Conservation (phyloP, 768 basidiomycete genomes). For the Boletus sp. region DNA sequence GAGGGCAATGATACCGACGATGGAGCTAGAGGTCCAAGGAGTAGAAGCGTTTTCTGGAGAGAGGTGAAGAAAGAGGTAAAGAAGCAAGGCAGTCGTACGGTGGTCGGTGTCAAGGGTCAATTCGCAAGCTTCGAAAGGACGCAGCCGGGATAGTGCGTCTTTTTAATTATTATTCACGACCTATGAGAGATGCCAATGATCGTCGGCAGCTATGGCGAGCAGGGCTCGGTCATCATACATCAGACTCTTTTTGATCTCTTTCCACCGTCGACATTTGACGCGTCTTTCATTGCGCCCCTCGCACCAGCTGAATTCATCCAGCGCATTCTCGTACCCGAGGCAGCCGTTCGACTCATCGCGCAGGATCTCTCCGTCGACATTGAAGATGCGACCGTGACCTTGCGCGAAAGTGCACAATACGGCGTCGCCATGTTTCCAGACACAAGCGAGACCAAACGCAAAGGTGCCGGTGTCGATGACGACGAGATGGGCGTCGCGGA, state of each 20-base stretch:
- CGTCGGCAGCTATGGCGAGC: slow-evolving; percentile 72
- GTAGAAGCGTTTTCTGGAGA: slow-evolving; percentile 61
- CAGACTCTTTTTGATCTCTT: slow-evolving; percentile 75
- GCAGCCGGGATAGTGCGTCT: slow-evolving; percentile 85
- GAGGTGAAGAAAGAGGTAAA: slow-evolving; percentile 62
- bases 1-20: slow-evolving; percentile 11
- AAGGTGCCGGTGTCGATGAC: slow-evolving; percentile 37
- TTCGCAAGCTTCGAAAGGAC: slow-evolving; percentile 77
- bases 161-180: background rate
- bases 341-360: slow-evolving; percentile 76
- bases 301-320: slow-evolving; percentile 74
- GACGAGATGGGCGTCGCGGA: slow-evolving; percentile 35
- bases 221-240: slow-evolving; percentile 77
- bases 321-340: slow-evolving; percentile 87
- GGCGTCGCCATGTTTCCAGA: slow-evolving; percentile 83
- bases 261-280: slow-evolving; percentile 56
- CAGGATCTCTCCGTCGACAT: slow-evolving; percentile 57
- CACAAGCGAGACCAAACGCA: slow-evolving; percentile 27
- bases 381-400: slow-evolving; percentile 50
- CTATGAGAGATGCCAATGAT: background rate
- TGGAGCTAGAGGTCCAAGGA: slow-evolving; percentile 28
- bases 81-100: slow-evolving; percentile 60
- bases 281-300: slow-evolving; percentile 58
- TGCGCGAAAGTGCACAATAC: slow-evolving; percentile 76
- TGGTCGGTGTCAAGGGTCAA: slow-evolving; percentile 68